A percentile compares a stretch with the other conserved stretches of the same genome.
These are phyloP conservation scores for Cerrena zonata DNA, from an alignment of 1,284 basidiomycete genomes.

Conservation along the genomic window DNA sequence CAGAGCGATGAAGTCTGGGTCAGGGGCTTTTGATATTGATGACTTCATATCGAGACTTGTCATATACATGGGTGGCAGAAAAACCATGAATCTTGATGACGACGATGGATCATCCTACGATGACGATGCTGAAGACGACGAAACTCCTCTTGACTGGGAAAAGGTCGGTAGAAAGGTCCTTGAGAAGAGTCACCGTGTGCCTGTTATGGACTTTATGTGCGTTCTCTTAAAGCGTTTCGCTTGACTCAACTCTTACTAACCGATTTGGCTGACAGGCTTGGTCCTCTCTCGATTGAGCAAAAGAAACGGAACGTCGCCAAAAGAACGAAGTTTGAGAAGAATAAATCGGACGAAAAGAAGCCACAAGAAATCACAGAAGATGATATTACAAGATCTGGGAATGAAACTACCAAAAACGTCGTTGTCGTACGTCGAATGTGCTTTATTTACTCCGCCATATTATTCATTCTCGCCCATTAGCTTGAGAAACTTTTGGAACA, in stretches of 20 bases:
- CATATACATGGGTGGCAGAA: slow-evolving; percentile 63
- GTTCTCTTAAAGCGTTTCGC: slow-evolving; percentile 16
- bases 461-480: slow-evolving; percentile 28
- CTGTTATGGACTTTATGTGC: slow-evolving; percentile 76
- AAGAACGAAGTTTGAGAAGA: slow-evolving; percentile 68
- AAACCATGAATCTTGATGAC: slow-evolving; percentile 25
- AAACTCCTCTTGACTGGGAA: slow-evolving; percentile 59
- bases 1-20: slow-evolving; percentile 78
- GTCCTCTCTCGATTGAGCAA: slow-evolving; percentile 71
- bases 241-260: neutral
- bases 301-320: slow-evolving; percentile 59
- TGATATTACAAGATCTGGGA: slow-evolving; percentile 70
- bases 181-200: slow-evolving; percentile 68
- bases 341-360: slow-evolving; percentile 57
- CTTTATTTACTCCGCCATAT: neutral
- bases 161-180: slow-evolving; percentile 68
- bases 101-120: slow-evolving; percentile 12
- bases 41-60: slow-evolving; percentile 73
- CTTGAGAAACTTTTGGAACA: slow-evolving; percentile 49
- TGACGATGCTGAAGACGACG: slow-evolving; percentile 43
- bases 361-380: slow-evolving; percentile 74
- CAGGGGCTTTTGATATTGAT: slow-evolving; percentile 76
- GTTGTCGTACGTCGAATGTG: slow-evolving; percentile 39
- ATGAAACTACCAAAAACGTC: slow-evolving; percentile 80
- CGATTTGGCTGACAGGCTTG: slow-evolving; percentile 47